Conservation (phyloP, 2,329 filamentous ascomycete genomes). For the Ceratocystis papillata region DNA sequence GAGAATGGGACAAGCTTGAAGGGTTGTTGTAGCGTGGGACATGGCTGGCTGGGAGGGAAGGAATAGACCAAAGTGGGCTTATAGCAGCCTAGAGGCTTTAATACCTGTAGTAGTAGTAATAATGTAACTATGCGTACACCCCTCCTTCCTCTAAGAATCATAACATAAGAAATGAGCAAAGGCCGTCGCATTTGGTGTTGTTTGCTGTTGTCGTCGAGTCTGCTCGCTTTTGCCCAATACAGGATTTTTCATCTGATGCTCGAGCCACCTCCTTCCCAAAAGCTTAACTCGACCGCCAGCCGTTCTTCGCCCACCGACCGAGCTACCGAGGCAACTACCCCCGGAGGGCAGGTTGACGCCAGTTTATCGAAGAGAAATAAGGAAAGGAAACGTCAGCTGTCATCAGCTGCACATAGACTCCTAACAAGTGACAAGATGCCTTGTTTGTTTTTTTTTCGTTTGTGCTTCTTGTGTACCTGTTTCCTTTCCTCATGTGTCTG, state of each 20-base stretch:
- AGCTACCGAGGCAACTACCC: neutral
- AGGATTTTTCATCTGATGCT: constrained; percentile 13
- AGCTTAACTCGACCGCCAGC: constrained; percentile 5
- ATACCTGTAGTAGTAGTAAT: neutral
- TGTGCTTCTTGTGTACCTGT: neutral
- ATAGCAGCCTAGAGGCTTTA: neutral
- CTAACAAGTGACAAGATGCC: neutral
- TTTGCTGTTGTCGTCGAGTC: neutral
- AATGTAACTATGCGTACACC: no score
- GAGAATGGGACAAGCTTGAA: neutral
- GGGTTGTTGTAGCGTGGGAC: neutral
- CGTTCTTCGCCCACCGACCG: neutral
- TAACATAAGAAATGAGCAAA: neutral
- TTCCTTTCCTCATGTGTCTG: no score
- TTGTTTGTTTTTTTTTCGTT: neutral
- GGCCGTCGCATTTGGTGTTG: neutral
- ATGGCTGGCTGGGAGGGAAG: neutral
- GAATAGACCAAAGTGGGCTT: neutral
- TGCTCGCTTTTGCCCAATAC: constrained; percentile 3
- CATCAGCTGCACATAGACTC: neutral
- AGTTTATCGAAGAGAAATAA: no score
- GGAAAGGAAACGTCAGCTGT: neutral
- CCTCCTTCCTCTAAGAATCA: neutral
- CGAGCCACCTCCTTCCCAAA: constrained; percentile 11
- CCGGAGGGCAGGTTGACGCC: neutral